phyloP scores from a whole-genome alignment of 305 asterid species.

The Fraxinus platypoda region DNA sequence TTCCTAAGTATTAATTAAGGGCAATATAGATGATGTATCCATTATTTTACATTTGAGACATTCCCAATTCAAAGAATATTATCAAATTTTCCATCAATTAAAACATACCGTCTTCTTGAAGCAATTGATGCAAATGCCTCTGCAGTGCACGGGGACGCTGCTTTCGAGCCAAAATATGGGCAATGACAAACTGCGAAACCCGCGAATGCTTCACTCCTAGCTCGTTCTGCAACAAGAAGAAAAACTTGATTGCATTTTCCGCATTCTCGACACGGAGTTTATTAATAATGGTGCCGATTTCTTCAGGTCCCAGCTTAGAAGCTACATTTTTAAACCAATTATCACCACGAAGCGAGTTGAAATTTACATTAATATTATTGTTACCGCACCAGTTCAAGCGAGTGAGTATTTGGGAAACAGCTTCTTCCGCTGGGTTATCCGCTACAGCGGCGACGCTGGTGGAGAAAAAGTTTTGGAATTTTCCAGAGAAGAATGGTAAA shows the following conservation, averaged over 20 bases:
- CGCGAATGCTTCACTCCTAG: slow-evolving; percentile 50
- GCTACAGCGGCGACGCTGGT: slow-evolving; percentile 31
- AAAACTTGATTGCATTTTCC: slow-evolving; percentile 62
- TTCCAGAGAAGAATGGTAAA: slow-evolving; percentile 27
- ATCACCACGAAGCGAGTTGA: slow-evolving; percentile 31
- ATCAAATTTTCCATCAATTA: not conserved
- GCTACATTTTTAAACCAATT: slow-evolving; percentile 34
- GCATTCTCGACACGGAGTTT: slow-evolving; percentile 29
- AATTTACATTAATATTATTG: slow-evolving; percentile 22
- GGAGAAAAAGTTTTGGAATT: slow-evolving; percentile 17
- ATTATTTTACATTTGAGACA: not conserved
- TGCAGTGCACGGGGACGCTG: slow-evolving; percentile 48
- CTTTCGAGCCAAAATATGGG: slow-evolving; percentile 63
- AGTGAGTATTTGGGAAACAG: slow-evolving; percentile 33
- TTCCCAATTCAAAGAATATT: not conserved
- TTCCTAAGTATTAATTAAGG: not conserved
- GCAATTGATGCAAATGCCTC: slow-evolving; percentile 50
- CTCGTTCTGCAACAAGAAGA: slow-evolving; percentile 58
- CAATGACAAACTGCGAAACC: slow-evolving; percentile 38
- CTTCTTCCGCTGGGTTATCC: slow-evolving; percentile 34
- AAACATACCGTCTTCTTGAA: slow-evolving; percentile 50
- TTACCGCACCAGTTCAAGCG: slow-evolving; percentile 32
- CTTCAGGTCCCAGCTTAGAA: slow-evolving; percentile 32
- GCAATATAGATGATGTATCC: not conserved
- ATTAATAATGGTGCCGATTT: slow-evolving; percentile 48